Evolutionary conservation across 495 filamentous ascomycete species (phyloP).

Genomic region (Penicillium flavigenum): DNA sequence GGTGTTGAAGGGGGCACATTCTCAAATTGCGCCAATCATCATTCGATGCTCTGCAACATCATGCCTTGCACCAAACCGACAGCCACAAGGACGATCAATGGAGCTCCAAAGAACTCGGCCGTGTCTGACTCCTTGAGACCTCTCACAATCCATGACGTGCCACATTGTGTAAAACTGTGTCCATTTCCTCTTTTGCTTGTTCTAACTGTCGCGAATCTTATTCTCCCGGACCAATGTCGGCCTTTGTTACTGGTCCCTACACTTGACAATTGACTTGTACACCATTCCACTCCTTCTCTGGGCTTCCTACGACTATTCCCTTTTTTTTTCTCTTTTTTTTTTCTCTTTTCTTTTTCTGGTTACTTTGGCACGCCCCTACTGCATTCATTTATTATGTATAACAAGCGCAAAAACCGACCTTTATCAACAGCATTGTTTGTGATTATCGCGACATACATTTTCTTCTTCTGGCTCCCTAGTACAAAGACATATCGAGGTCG

Average conservation of each 20-base stretch:
- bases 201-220: too few species aligned
- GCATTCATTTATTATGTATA: constrained; percentile 33
- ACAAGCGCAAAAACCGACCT: constrained; percentile 29
- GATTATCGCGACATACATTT: constrained; percentile 23
- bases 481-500: constrained; percentile 18
- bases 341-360: neutral
- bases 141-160: constrained; percentile 8
- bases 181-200: neutral
- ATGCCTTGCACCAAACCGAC: neutral
- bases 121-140: neutral
- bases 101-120: neutral
- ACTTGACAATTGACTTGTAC: neutral
- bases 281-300: neutral
- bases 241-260: neutral
- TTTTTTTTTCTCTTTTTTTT: neutral
- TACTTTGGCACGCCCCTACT: neutral
- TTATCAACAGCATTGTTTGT: constrained; percentile 19
- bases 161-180: constrained; percentile 6
- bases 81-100: constrained; percentile 7
- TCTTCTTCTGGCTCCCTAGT: constrained; percentile 32
- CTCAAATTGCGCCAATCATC: constrained; percentile 3
- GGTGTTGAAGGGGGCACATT: constrained; percentile 5
- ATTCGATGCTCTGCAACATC: neutral
- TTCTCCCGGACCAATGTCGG: neutral
- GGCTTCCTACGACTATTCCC: neutral